Evolutionary conservation across 805 yeast species (phyloP).

Genomic region (Starmerella davenportii): DNA sequence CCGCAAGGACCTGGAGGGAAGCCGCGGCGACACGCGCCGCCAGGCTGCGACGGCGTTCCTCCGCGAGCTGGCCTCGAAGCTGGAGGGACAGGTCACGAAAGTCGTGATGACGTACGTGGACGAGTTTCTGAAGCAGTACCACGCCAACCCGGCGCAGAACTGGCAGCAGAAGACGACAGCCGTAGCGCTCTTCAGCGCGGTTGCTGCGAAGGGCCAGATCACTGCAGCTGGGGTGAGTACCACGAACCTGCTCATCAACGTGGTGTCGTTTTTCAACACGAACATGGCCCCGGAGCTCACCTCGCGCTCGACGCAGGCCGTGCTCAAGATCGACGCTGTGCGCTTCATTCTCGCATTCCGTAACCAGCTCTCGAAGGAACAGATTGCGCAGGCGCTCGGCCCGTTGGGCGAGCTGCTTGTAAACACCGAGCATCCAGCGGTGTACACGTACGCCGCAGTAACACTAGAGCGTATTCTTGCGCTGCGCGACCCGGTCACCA

Average conservation of each 20-base stretch:
- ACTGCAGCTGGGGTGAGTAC: constrained; percentile 75
- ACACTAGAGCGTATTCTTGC: constrained; percentile 79
- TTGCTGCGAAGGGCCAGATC: constrained; percentile 82
- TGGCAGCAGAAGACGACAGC: constrained; percentile 87
- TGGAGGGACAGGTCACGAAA: constrained; percentile 55
- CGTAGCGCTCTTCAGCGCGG: constrained; percentile 63
- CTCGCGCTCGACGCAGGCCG: constrained; percentile 36
- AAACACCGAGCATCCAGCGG: constrained; percentile 47
- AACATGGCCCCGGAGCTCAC: constrained; percentile 72
- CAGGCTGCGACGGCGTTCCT: constrained; percentile 84
- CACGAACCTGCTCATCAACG: constrained; percentile 68
- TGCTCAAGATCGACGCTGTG: constrained; percentile 80
- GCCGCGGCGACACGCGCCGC: constrained; percentile 83
- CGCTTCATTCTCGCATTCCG: constrained; percentile 77
- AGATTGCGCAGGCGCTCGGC: constrained; percentile 63
- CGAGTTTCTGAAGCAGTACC: constrained; percentile 39
- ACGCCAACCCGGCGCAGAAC: constrained; percentile 28
- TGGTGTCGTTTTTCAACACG: constrained; percentile 63
- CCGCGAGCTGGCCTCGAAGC: constrained; percentile 64
- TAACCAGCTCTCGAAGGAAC: constrained; percentile 79
- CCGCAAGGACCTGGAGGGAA: constrained; percentile 85
- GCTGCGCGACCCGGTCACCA: constrained; percentile 32
- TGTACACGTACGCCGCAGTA: constrained; percentile 82
- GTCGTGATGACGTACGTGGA: constrained; percentile 58
- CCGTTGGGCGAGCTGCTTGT: constrained; percentile 52